Percentiles rank a stretch among this genome's conserved stretches.
These are phyloP conservation scores for Metarhizium guizhouense DNA, from an alignment of 2,329 filamentous ascomycete species.

Conservation along the genomic window DNA sequence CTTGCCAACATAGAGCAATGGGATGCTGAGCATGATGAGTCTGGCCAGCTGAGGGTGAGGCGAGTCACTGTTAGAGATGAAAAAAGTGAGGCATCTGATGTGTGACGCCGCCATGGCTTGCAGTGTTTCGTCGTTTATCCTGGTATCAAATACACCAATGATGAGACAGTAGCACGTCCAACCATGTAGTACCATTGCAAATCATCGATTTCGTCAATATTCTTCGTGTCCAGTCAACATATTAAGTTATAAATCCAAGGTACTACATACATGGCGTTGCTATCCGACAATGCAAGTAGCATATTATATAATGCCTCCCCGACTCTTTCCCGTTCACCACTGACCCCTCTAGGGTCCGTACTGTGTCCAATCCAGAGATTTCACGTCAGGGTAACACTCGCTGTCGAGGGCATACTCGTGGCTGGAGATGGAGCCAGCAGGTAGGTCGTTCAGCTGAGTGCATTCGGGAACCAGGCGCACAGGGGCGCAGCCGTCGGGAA, in stretches of 20 bases:
- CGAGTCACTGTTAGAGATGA: background rate
- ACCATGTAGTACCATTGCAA: too few species aligned
- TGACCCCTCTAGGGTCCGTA: conserved; percentile 11
- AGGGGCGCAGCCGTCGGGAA: conserved; percentile 29
- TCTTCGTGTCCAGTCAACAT: background rate
- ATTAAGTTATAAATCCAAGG: too few species aligned
- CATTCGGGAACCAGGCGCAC: conserved; percentile 34
- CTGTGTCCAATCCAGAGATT: conserved; percentile 26
- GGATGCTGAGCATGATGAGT: conserved; percentile 40
- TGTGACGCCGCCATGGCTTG: background rate
- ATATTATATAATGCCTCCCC: background rate
- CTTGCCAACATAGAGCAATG: conserved; percentile 40
- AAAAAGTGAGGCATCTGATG: background rate
- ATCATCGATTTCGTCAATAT: too few species aligned
- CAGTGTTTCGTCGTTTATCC: too few species aligned
- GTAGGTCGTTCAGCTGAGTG: conserved; percentile 23
- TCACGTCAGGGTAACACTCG: conserved; percentile 29
- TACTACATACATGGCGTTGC: too few species aligned
- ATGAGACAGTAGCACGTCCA: too few species aligned
- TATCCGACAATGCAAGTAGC: too few species aligned
- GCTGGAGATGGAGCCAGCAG: conserved; percentile 21
- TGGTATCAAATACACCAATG: too few species aligned
- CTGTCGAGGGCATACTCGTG: conserved; percentile 27
- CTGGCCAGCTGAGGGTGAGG: conserved; percentile 1
- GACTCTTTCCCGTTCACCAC: background rate